Conservation (phyloP, 1,139 yeast genomes). For the Hemisphaericaspora xylanilytica region DNA sequence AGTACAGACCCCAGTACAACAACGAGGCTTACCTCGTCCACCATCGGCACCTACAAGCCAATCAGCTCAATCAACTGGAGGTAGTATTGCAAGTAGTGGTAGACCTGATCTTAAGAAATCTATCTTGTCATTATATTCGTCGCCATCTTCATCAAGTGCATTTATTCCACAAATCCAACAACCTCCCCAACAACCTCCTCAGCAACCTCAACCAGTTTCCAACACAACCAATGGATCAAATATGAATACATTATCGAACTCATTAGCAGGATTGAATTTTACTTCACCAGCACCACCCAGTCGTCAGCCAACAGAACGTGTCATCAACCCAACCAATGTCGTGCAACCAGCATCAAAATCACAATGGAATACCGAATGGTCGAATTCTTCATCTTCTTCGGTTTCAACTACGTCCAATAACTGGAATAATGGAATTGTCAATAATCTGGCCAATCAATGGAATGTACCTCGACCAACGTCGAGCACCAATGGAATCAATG, state of each 20-base stretch:
- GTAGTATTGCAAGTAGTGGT: slow-evolving; percentile 23
- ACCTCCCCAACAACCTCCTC: slow-evolving; percentile 11
- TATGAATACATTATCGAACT: slow-evolving; percentile 26
- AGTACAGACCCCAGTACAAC: slow-evolving; percentile 9
- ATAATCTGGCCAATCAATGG: slow-evolving; percentile 8
- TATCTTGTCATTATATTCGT: slow-evolving; percentile 81
- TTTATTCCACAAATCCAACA: slow-evolving; percentile 26
- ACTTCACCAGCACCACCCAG: slow-evolving; percentile 3
- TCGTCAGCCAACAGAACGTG: too few relatives aligned
- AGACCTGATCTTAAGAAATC: slow-evolving; percentile 80
- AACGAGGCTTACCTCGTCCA: slow-evolving; percentile 8
- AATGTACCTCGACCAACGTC: slow-evolving; percentile 1
- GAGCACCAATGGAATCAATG: slow-evolving; percentile 1
- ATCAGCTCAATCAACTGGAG: slow-evolving; percentile 39
- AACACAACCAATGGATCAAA: neutral
- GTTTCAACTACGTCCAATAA: slow-evolving; percentile 7
- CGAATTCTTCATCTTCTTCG: slow-evolving; percentile 20
- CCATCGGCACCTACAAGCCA: slow-evolving; percentile 9
- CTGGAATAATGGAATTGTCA: slow-evolving; percentile 3
- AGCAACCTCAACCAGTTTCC: neutral
- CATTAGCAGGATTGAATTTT: slow-evolving; percentile 38
- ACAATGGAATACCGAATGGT: slow-evolving; percentile 41
- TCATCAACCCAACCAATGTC: too few relatives aligned
- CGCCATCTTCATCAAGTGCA: slow-evolving; percentile 50
- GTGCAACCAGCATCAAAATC: slow-evolving; percentile 7